Conservation (phyloP, 164 flowering plant species). For the Dillenia suffruticosa region DNA sequence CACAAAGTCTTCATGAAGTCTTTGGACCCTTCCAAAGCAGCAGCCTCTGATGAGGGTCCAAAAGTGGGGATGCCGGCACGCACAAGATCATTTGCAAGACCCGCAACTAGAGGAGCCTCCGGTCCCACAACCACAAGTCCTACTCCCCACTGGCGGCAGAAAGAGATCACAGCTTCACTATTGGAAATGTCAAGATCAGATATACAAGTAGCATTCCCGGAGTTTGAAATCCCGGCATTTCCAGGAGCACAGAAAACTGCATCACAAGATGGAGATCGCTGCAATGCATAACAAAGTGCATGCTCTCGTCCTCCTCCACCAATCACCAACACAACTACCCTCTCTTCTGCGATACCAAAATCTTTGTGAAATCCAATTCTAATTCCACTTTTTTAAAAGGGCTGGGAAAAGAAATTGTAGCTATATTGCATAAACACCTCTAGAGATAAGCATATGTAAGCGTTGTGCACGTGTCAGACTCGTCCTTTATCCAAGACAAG, state of each 20-base stretch:
- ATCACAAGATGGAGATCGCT: conserved; percentile 76
- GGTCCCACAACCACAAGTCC: conserved; percentile 94
- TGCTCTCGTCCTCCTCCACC: conserved; percentile 99
- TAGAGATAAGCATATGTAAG: too few species aligned
- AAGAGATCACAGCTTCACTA: conserved; percentile 67
- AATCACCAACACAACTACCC: conserved; percentile 77
- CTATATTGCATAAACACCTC: too few species aligned
- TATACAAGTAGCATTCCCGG: conserved; percentile 87
- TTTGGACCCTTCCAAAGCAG: conserved; percentile 97
- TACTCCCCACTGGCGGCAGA: conserved; percentile 66
- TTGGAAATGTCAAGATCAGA: conserved; percentile 64
- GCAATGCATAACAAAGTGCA: conserved; percentile 88
- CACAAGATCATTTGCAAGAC: conserved; percentile 79
- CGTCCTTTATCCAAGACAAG: too few species aligned
- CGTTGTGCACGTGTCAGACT: too few species aligned
- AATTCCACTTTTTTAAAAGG: too few species aligned
- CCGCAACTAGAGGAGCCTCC: conserved; percentile 96
- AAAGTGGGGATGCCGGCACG: conserved; percentile 83
- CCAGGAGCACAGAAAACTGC: conserved; percentile 94
- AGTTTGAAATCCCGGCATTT: conserved; percentile 85
- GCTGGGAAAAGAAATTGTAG: too few species aligned
- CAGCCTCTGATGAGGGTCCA: conserved; percentile 97
- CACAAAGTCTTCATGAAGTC: conserved; percentile 94
- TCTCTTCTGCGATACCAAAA: conserved; percentile 31
- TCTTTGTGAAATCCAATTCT: too few species aligned